Evolutionary conservation across 2,329 filamentous ascomycete genomes (phyloP).

Genomic region (Hortaea werneckii): DNA sequence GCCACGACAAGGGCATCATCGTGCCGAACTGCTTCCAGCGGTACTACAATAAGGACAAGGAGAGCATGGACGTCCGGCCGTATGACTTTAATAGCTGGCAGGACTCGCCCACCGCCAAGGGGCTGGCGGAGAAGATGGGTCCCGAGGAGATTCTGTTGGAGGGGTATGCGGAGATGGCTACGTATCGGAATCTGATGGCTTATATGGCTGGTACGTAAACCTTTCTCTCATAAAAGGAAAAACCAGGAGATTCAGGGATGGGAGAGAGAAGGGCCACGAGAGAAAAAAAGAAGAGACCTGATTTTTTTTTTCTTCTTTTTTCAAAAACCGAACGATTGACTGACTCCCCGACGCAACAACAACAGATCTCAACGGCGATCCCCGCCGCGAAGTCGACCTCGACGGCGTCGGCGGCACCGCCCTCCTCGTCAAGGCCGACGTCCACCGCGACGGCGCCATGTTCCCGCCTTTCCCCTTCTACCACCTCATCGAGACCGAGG

Average conservation of each 20-base stretch:
- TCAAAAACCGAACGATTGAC: no score
- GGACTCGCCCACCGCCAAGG: constrained; percentile 69
- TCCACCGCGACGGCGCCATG: constrained; percentile 96
- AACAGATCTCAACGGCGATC: constrained; percentile 19
- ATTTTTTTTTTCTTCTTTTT: no score
- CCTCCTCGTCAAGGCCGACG: constrained; percentile 87
- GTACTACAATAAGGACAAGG: constrained; percentile 58
- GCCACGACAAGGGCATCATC: constrained; percentile 80
- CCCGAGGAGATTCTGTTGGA: constrained; percentile 88
- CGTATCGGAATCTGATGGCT: constrained; percentile 85
- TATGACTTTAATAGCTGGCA: constrained; percentile 99
- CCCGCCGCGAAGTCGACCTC: constrained; percentile 46
- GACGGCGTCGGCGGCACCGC: constrained; percentile 93
- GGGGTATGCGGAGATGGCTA: constrained; percentile 86
- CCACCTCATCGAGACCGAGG: constrained; percentile 93
- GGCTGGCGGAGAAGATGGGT: constrained; percentile 69
- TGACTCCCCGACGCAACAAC: no score
- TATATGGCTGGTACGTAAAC: constrained; percentile 53
- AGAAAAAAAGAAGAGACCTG: no score
- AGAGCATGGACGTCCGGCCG: constrained; percentile 62
- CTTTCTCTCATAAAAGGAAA: no score
- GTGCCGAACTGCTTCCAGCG: constrained; percentile 94
- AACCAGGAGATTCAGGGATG: background rate
- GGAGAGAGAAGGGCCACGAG: no score
- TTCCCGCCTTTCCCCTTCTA: constrained; percentile 96